Evolutionary conservation across 2,329 filamentous ascomycete species (phyloP), one percentile per base, ranked within the genome.

Genomic region (Alternaria viburni): DNA sequence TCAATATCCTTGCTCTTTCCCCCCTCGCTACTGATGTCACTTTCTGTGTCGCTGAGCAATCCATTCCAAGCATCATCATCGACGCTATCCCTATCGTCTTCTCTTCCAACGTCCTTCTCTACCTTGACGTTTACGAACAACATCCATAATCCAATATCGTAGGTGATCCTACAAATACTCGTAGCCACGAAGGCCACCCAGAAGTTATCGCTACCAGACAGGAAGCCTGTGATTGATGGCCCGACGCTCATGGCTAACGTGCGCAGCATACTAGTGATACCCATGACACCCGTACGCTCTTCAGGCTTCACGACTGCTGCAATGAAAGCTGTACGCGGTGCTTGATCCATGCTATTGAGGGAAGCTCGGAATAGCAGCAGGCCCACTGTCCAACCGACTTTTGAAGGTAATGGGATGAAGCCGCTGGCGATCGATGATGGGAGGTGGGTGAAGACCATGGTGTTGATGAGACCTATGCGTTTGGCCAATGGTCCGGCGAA

Each of bases 281-380:
- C 89, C 87, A 91, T 89, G n/a, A 89, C 88, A 0, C 88, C 89
- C 0, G 89, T 91, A 2, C 89, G 82, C 76, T 91, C 89, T 57
- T 87, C 85, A 0, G 88, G 86, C 65, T 84, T 86, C 3, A 91
- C 89, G 0, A 90, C 87, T 0, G 88, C 88, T 1, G 89, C 88
- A 54, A 91, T 90, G 61, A 91, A 87, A 0, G 89, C 89, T 1
- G 88, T 82, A 3, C 89, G 83, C 0, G 89, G 89, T 0, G 87
- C 89, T 79, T 91, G 89, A 66, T 91, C 89, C 88, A 91, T 90
- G 65, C 86, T 88, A 70, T 91, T 91, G 47, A 91, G 80, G 0
- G 87, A 87, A 3, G 88, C 83, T 6, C 89, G 84, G 19, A 91
- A 75, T 25, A 90, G 82, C 1, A 91, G 79, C 0, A 91, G 80